These are phyloP conservation scores for Mycothermus thermophilus DNA, from an alignment of 495 filamentous ascomycete species.

Conservation along the genomic window DNA sequence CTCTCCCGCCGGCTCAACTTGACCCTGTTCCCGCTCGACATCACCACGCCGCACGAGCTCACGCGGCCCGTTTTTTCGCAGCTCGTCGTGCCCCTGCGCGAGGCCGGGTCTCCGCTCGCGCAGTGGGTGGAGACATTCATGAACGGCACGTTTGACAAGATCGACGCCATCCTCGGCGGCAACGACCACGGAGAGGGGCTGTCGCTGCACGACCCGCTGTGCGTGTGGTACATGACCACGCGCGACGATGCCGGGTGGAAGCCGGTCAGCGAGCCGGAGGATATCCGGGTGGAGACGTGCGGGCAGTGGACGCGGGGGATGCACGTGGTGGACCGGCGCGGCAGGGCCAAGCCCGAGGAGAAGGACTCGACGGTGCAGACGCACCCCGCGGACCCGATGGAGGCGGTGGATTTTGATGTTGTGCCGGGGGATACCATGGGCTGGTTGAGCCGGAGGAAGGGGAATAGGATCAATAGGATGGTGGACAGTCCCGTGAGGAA, in stretches of 20 bases:
- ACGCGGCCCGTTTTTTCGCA: slow-evolving; percentile 44
- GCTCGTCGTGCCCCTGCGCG: slow-evolving; percentile 34
- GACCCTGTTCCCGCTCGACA: slow-evolving; percentile 75
- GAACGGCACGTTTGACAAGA: slow-evolving; percentile 57
- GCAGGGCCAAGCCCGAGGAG: slow-evolving; percentile 42
- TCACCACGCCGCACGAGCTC: slow-evolving; percentile 65
- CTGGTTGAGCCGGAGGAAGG: slow-evolving; percentile 56
- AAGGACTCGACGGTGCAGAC: slow-evolving; percentile 32
- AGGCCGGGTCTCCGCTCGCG: slow-evolving; percentile 59
- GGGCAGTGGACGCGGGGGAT: slow-evolving; percentile 93
- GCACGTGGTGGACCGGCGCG: slow-evolving; percentile 69
- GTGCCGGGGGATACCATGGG: slow-evolving; percentile 47
- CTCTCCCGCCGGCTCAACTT: slow-evolving; percentile 56
- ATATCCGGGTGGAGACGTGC: slow-evolving; percentile 73
- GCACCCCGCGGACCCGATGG: slow-evolving; percentile 17
- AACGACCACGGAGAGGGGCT: slow-evolving; percentile 44
- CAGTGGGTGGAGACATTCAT: slow-evolving; percentile 73
- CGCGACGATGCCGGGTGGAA: slow-evolving; percentile 37
- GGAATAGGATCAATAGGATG: slow-evolving; percentile 67
- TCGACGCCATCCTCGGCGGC: slow-evolving; percentile 46
- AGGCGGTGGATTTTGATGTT: slow-evolving; percentile 22
- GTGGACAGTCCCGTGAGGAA: slow-evolving; percentile 43
- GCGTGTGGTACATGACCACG: slow-evolving; percentile 73
- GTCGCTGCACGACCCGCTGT: slow-evolving; percentile 76
- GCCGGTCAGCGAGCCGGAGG: slow-evolving; percentile 36